Conservation (phyloP, 2,329 filamentous ascomycete genomes). For the Pseudogymnoascus sp. region DNA sequence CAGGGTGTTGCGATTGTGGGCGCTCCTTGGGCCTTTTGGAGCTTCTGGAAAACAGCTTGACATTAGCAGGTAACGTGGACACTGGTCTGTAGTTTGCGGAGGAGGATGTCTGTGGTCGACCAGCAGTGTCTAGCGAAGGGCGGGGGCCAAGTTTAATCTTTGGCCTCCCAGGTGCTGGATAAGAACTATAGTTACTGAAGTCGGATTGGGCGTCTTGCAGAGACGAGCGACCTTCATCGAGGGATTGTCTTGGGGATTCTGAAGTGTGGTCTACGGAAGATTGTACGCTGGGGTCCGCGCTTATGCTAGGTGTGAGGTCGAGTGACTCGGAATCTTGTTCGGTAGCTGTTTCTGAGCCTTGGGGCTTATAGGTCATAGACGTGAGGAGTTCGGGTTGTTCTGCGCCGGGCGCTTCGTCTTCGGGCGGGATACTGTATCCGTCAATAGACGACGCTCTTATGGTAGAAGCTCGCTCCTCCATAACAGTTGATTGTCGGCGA, state of each 20-base stretch:
- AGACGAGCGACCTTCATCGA: slow-evolving; percentile 26
- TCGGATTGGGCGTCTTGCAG: slow-evolving; percentile 46
- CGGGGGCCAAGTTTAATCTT: slow-evolving; percentile 87
- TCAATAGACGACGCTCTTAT: slow-evolving; percentile 19
- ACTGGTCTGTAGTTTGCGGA: slow-evolving; percentile 59
- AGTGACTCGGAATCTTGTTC: neutral
- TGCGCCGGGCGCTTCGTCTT: neutral
- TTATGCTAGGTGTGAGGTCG: slow-evolving; percentile 5
- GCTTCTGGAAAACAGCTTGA: slow-evolving; percentile 58
- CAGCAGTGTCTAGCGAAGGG: slow-evolving; percentile 60
- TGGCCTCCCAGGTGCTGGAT: slow-evolving; percentile 49
- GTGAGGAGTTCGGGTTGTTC: slow-evolving; percentile 1
- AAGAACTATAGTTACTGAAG: slow-evolving; percentile 40
- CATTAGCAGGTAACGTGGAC: slow-evolving; percentile 70
- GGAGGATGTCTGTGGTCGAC: slow-evolving; percentile 49
- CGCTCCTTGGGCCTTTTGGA: slow-evolving; percentile 41
- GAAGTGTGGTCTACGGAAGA: slow-evolving; percentile 4
- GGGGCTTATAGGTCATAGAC: neutral
- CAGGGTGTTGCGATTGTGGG: slow-evolving; percentile 31
- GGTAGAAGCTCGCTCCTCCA: slow-evolving; percentile 33
- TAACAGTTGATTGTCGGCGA: slow-evolving; percentile 49
- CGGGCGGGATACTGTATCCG: neutral
- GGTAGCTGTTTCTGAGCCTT: neutral
- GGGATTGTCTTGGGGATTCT: slow-evolving; percentile 16
- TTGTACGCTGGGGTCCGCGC: slow-evolving; percentile 1